Percentiles rank a stretch among this genome's conserved stretches.
Conservation (phyloP, 345 rosid species). For the Trapa incisa region DNA sequence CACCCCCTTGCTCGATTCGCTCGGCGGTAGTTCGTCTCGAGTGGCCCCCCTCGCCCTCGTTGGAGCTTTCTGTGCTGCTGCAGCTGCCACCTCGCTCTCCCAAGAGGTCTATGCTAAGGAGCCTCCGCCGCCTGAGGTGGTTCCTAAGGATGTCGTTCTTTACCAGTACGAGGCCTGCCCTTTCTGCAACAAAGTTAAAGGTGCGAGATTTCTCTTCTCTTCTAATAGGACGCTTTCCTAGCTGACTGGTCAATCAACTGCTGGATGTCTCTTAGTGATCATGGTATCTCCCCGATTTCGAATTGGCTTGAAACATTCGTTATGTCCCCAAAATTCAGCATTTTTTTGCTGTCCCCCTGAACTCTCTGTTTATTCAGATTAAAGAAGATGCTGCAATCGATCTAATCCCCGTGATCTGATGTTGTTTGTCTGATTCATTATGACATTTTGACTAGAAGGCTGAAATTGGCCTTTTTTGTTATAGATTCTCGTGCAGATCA, state of each 20-base stretch:
- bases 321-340: neutral
- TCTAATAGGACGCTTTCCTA: neutral
- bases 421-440: neutral
- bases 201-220: constrained; percentile 14
- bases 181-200: constrained; percentile 91
- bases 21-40: constrained; percentile 11
- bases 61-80: constrained; percentile 19
- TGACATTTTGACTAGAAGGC: neutral
- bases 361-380: neutral
- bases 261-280: neutral
- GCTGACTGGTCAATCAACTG: neutral
- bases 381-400: neutral
- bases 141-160: constrained; percentile 64
- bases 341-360: neutral
- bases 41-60: constrained; percentile 19
- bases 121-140: constrained; percentile 26
- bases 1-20: constrained; percentile 15
- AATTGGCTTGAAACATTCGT: neutral
- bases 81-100: constrained; percentile 19
- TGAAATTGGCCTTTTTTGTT: neutral
- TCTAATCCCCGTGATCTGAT: neutral
- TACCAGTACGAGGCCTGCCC: constrained; percentile 97
- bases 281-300: neutral
- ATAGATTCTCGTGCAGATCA: neutral
- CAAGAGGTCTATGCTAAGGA: constrained; percentile 48